phyloP scores from a whole-genome alignment of 129 eudicot species.

The Tanacetum coccineum region DNA sequence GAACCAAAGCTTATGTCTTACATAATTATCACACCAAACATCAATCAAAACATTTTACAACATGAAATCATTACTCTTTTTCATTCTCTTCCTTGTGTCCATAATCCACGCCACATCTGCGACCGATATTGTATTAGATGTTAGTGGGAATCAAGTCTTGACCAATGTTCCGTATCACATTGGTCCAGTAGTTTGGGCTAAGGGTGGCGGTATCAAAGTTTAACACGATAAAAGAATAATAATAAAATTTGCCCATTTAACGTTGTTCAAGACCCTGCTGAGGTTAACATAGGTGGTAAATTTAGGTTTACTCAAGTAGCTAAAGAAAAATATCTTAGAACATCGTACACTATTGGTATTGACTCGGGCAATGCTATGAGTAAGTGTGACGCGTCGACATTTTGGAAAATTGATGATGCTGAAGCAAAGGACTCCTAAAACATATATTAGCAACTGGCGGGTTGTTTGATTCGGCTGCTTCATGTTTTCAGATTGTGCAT shows the following conservation, averaged over 20 bases:
- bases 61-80: neutral
- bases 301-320: constrained; percentile 4
- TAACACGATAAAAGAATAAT: neutral
- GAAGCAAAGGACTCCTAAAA: constrained; percentile 19
- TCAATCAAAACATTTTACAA: neutral
- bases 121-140: neutral
- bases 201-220: neutral
- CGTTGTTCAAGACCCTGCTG: constrained; percentile 6
- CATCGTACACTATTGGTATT: constrained; percentile 5
- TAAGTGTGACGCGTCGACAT: neutral
- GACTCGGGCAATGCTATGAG: neutral
- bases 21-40: neutral
- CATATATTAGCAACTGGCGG: constrained; percentile 22
- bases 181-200: neutral
- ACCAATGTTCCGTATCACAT: constrained; percentile 5
- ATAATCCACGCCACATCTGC: neutral
- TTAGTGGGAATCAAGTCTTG: constrained; percentile 6
- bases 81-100: neutral
- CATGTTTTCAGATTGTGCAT: constrained; percentile 18
- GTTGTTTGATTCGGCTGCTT: neutral
- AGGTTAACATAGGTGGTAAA: constrained; percentile 1
- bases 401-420: neutral
- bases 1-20: too few species aligned
- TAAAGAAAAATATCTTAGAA: constrained; percentile 12
- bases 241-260: constrained; percentile 8